Evolutionary conservation across 2,329 filamentous ascomycete genomes (phyloP), one percentile per base, ranked within the genome.

Genomic region (Thelonectria olida): DNA sequence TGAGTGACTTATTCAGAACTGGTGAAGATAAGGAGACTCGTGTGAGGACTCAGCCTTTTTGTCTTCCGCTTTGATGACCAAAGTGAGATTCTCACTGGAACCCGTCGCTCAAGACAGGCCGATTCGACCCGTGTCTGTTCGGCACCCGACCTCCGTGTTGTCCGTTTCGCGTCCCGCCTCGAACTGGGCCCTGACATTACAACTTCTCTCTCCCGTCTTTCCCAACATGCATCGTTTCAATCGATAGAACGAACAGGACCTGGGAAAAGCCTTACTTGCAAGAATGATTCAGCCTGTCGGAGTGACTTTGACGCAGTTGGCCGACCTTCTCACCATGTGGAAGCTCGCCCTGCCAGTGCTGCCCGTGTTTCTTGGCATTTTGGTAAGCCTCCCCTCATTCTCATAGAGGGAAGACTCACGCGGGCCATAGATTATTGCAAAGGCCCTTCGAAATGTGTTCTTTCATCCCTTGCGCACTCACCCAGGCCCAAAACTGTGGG

Each of bases 81-180:
- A 13, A 31, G 6, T 8, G 13, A 13, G 28, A 31, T 31, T 8
- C 28, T 12, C 28, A 4, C 28, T 31, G 17, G 44, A 20, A 7
- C 5, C 8, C 22, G 19, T n/a, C 13, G 19, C 17, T 5, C n/a
- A 15, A 13, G 17, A 13, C 6, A 27, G 7, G 15, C 7, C 4
- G 17, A 4, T 20, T 25, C 25, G 7, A 31, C 10, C 36, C 31
- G 22, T 39, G 12, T 15, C n/a, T 7, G 15, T 45, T 61, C 65
- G 65, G 65, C 12, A 58, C 41, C 65, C 65, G 65, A 67, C 20
- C 3, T 39, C 65, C 65, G 62, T 7, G 36, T 31, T 22, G 23
- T 59, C 63, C 63, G 65, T 62, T 56, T 67, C 65, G 63, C 61
- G 27, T 60, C 44, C 65, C 65, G 63, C 41, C 13, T 7, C 2